Base-by-base conservation (phyloP, 1,284 basidiomycete genomes). In the Limonomyces culmigenus region DNA sequence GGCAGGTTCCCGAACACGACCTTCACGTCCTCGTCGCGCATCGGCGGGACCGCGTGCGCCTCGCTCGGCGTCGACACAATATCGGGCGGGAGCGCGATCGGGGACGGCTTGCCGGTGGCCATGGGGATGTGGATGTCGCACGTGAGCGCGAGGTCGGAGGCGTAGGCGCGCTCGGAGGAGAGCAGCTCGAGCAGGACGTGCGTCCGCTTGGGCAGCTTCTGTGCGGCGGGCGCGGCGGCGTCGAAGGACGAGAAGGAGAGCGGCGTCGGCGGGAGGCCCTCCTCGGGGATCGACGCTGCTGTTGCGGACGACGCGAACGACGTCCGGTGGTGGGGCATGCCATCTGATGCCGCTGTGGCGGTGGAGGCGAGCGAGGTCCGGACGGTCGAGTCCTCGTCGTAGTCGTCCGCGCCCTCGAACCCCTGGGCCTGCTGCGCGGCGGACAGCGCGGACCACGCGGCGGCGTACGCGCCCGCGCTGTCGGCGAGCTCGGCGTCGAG, bases 101-200 rank as follows among this genome's bases (percentile, higher is more conserved):
- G 46, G 1, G 51, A 34, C 25, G 52, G 46, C 39, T 54, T 47
- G 40, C 55, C 55, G 49, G 75, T 55, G 20, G 80, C 80, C 39
- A 83, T 55, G 6, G 79, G 79, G 32, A 89, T 72, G 51, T 91
- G 86, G 19, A 92, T 70, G 45, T 89, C 81, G 33, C 79, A 66
- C 37, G 95, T 73, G 34, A 95, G 63, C 3, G 78, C 77, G 15
- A 96, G 65, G 59, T 96, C 91, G 8, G 73, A 77, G 1, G 89
- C 85, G 54, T 93, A 93, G 0, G 81, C 75, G 19, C 80, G 65
- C 51, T 96, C 91, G 15, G 86, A 89, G 10, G 72, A 69, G 31
- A 87, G 66, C 16, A 92, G 63, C 49, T 96, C 91, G 33, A 77
- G 69, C 23, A 96, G 60, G 2, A 88, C 79, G 50, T 93, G 81